A percentile compares a stretch with the other conserved stretches of the same genome.
These are phyloP conservation scores for Sphagnum magellanicum DNA, from an alignment of 228 moss, liverwort and hornwort species.

Conservation along the genomic window DNA sequence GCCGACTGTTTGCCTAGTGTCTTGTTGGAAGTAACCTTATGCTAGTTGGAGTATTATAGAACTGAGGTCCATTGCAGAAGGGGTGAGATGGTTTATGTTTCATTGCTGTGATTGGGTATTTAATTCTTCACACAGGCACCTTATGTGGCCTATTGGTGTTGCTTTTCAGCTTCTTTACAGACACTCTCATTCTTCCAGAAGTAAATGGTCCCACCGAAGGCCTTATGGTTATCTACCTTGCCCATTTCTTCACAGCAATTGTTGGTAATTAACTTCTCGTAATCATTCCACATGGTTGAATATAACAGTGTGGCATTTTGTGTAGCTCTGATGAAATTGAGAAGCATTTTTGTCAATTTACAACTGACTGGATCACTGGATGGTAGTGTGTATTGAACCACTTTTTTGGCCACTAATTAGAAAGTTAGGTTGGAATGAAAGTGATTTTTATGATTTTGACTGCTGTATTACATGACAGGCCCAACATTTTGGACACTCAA, in stretches of 20 bases:
- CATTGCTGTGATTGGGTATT: background rate
- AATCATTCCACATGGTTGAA: background rate
- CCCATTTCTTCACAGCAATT: conserved; percentile 64
- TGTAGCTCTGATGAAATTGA: background rate
- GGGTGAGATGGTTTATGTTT: background rate
- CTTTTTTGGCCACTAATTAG: background rate
- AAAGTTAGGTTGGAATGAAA: background rate
- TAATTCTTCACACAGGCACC: background rate
- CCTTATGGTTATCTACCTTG: conserved; percentile 64
- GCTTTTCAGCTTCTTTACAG: conserved; percentile 80
- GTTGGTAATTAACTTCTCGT: conserved; percentile 42
- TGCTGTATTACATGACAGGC: conserved; percentile 25
- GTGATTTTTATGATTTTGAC: background rate
- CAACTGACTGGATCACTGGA: too few species aligned
- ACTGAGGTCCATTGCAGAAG: background rate
- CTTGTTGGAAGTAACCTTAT: background rate
- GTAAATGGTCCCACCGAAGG: conserved; percentile 96
- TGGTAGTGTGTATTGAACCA: too few species aligned
- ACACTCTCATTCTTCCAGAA: conserved; percentile 91
- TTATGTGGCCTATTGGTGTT: background rate
- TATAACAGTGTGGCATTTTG: too few species aligned
- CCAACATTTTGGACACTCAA: conserved; percentile 70
- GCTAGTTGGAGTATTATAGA: background rate
- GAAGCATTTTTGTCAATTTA: background rate
- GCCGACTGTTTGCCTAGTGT: too few species aligned